A percentile compares a stretch with the other conserved stretches of the same genome.
Evolutionary conservation across 345 rosid species (phyloP).

Genomic region (Pugionium dolabratum): DNA sequence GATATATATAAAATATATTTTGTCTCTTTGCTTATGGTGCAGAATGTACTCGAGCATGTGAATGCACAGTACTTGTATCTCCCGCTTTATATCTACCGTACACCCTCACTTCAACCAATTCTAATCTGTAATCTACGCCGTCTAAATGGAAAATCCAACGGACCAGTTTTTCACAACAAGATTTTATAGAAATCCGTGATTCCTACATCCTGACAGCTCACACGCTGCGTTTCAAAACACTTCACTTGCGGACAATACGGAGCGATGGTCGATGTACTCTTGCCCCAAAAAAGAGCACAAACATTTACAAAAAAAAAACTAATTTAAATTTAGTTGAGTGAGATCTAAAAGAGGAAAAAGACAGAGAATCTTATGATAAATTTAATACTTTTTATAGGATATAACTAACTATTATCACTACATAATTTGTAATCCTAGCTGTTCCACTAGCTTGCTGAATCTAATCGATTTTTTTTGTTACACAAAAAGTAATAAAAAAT

Average conservation of each 20-base stretch:
- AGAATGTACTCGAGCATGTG: constrained; percentile 37
- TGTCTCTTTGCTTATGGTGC: constrained; percentile 14
- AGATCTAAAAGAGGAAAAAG: constrained; percentile 31
- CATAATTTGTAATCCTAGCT: constrained; percentile 2
- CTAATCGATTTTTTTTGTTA: neutral
- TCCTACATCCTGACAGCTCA: constrained; percentile 30
- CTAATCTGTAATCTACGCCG: constrained; percentile 27
- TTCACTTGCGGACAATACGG: constrained; percentile 45
- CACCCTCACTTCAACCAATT: constrained; percentile 6
- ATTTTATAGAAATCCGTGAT: constrained; percentile 23
- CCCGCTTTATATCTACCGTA: constrained; percentile 20
- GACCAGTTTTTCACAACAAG: neutral
- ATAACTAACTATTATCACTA: constrained; percentile 7
- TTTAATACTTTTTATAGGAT: neutral
- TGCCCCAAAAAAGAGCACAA: constrained; percentile 18
- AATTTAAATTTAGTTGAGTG: neutral
- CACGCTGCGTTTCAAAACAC: constrained; percentile 41
- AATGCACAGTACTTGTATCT: constrained; percentile 21
- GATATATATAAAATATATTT: neutral
- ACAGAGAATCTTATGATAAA: constrained; percentile 31
- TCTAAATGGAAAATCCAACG: constrained; percentile 16
- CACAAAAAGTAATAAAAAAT: too few species aligned
- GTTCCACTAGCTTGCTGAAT: constrained; percentile 9
- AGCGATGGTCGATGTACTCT: constrained; percentile 35
- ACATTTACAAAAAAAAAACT: neutral